Evolutionary conservation across 495 filamentous ascomycete genomes (phyloP).

Genomic region (Aspergillus affinis): DNA sequence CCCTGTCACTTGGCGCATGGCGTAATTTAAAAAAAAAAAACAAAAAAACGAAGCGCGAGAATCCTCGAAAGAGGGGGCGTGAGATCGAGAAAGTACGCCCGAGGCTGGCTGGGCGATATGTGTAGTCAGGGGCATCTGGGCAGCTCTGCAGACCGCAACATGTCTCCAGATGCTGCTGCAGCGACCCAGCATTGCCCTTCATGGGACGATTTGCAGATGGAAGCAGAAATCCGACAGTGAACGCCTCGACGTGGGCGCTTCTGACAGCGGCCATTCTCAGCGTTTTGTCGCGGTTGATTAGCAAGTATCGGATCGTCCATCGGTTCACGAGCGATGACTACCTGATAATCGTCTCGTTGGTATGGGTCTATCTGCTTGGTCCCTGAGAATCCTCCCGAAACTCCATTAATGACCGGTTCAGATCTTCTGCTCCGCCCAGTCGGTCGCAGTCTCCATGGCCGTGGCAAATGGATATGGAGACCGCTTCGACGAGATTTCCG

Average conservation of each 20-base stretch:
- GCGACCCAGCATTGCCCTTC: neutral
- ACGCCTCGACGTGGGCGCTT: constrained; percentile 28
- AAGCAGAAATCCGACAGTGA: constrained; percentile 26
- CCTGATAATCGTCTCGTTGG: constrained; percentile 23
- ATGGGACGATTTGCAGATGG: constrained; percentile 22
- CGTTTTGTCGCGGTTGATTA: constrained; percentile 28
- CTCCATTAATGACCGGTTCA: constrained; percentile 3
- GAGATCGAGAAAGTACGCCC: neutral
- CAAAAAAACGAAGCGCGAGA: too few relatives aligned
- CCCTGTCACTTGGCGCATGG: constrained; percentile 3
- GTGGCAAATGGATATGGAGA: constrained; percentile 31
- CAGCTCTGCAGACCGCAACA: neutral
- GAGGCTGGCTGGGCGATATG: neutral
- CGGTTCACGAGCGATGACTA: constrained; percentile 24
- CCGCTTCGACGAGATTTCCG: constrained; percentile 19
- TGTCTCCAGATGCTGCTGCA: neutral
- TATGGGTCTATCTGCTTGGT: constrained; percentile 4
- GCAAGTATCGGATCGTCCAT: constrained; percentile 27
- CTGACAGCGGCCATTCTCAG: constrained; percentile 25
- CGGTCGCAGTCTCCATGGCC: constrained; percentile 25
- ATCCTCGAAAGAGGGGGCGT: neutral
- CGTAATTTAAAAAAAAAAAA: neutral
- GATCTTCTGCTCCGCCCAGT: constrained; percentile 25
- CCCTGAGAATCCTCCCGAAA: neutral
- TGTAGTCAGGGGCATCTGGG: neutral